Evolutionary conservation across 345 rosid species (phyloP).

Genomic region (Heritiera fomes): DNA sequence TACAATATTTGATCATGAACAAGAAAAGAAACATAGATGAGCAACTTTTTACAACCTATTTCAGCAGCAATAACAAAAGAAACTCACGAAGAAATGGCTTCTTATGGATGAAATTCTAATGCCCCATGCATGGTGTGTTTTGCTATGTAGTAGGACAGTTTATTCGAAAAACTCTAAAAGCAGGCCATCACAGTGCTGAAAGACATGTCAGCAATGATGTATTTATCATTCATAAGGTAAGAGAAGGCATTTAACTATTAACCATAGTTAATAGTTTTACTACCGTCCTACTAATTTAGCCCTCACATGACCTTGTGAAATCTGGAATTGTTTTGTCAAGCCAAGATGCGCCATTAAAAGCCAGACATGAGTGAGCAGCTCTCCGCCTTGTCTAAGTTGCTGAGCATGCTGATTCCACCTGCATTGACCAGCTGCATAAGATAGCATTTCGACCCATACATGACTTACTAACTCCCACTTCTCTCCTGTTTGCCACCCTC

Average conservation of each 20-base stretch:
- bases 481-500: constrained; percentile 14
- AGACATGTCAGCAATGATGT: too few species aligned
- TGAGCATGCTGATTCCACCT: constrained; percentile 20
- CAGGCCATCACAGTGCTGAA: background rate
- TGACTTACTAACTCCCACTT: constrained; percentile 37
- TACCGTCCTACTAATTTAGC: background rate
- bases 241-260: background rate
- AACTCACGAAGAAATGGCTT: too few species aligned
- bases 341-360: constrained; percentile 20
- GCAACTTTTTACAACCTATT: too few species aligned
- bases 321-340: constrained; percentile 7
- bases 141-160: too few species aligned
- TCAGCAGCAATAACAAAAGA: too few species aligned
- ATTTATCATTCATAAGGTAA: background rate
- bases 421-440: constrained; percentile 20
- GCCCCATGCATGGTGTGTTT: too few species aligned
- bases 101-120: too few species aligned
- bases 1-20: too few species aligned
- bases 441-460: constrained; percentile 28
- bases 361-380: constrained; percentile 32
- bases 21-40: too few species aligned
- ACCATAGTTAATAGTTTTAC: background rate
- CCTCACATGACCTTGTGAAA: background rate
- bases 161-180: background rate
- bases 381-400: constrained; percentile 29